phyloP scores from a whole-genome alignment of 352 stramenopile species.

The Pythium guiyangense region DNA sequence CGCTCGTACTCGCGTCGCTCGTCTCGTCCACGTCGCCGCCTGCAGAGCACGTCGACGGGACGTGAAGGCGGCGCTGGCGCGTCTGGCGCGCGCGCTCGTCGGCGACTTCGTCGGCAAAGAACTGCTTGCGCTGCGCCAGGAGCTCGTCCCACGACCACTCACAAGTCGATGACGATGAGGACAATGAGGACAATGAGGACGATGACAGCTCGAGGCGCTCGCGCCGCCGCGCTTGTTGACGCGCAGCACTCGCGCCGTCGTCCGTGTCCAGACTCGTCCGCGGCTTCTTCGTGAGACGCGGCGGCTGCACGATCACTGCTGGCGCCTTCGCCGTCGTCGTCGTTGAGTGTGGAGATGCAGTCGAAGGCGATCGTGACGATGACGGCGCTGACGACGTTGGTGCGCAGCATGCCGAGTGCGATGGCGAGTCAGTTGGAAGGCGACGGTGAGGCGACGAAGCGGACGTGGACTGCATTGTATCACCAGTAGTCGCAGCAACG shows the following conservation, averaged over 20 bases:
- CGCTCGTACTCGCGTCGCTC: not conserved
- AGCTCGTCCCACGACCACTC: slow-evolving; percentile 43
- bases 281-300: slow-evolving; percentile 8
- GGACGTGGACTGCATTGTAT: not conserved
- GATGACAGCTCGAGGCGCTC: not conserved
- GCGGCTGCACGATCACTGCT: slow-evolving; percentile 7
- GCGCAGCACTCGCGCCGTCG: not conserved
- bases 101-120: slow-evolving; percentile 39
- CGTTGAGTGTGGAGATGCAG: no score
- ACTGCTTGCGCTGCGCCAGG: slow-evolving; percentile 28
- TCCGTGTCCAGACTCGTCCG: not conserved
- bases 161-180: not conserved
- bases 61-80: slow-evolving; percentile 21
- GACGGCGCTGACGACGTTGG: not conserved
- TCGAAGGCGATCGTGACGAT: no score
- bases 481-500: not conserved
- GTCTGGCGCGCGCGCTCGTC: slow-evolving; percentile 19
- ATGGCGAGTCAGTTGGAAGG: not conserved
- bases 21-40: slow-evolving; percentile 9
- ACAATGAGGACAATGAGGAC: not conserved
- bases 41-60: slow-evolving; percentile 36
- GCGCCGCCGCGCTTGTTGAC: not conserved
- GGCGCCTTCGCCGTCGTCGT: not conserved
- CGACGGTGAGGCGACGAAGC: not conserved
- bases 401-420: not conserved